Evolutionary conservation across 2,329 filamentous ascomycete species (phyloP).

Genomic region (Penicillium sp.): DNA sequence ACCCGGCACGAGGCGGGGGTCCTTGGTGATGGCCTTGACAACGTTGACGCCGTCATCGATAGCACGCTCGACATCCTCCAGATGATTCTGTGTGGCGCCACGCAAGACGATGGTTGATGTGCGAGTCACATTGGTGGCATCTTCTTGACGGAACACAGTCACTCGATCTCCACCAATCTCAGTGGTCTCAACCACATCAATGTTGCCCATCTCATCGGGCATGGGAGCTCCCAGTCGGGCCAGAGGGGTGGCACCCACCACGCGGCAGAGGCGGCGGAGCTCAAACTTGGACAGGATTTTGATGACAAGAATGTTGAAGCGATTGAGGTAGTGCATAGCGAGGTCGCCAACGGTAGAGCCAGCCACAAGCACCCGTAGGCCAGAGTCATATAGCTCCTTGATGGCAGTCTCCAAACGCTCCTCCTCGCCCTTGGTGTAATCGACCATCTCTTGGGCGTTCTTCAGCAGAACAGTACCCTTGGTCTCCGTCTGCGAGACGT

Average conservation of each 20-base stretch:
- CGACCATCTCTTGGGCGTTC: constrained; percentile 97
- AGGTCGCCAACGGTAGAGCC: constrained; percentile 93
- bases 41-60: constrained; percentile 98
- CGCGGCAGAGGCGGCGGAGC: constrained; percentile 85
- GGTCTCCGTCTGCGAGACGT: constrained; percentile 93
- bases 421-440: constrained; percentile 97
- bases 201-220: constrained; percentile 97
- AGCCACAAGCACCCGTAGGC: constrained; percentile 83
- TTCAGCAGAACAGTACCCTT: constrained; percentile 96
- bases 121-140: constrained; percentile 69
- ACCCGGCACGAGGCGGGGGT: constrained; percentile 83
- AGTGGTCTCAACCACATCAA: constrained; percentile 92
- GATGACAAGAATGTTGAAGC: constrained; percentile 90
- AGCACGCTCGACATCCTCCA: constrained; percentile 93
- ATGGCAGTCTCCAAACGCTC: constrained; percentile 80
- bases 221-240: constrained; percentile 93
- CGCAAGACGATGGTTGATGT: constrained; percentile 92
- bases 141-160: constrained; percentile 94
- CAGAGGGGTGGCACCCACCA: constrained; percentile 93
- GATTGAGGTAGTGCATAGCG: constrained; percentile 95
- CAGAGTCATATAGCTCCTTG: constrained; percentile 94
- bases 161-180: constrained; percentile 98
- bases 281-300: constrained; percentile 98
- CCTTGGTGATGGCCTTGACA: constrained; percentile 94
- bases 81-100: constrained; percentile 94